These are phyloP conservation scores for Ampelomyces quisqualis DNA, from an alignment of 2,329 filamentous ascomycete species.

Conservation along the genomic window DNA sequence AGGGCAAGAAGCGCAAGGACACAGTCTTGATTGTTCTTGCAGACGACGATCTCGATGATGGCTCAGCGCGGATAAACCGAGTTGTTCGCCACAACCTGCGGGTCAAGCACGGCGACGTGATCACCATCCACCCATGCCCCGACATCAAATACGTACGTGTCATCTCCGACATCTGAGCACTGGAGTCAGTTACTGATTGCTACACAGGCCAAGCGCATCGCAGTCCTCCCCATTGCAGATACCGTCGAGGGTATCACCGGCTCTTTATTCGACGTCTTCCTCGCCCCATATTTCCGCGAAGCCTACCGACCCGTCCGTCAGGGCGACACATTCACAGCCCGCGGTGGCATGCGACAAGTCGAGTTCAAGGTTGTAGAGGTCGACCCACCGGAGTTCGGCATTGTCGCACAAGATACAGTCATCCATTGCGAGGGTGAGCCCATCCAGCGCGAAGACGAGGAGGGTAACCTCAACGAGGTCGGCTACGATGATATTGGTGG, in stretches of 20 bases:
- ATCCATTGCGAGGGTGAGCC: constrained; percentile 98
- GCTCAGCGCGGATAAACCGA: constrained; percentile 95
- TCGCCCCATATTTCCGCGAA: constrained; percentile 98
- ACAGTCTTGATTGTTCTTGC: constrained; percentile 96
- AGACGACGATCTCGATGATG: constrained; percentile 97
- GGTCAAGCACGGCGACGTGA: constrained; percentile 96
- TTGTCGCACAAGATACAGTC: constrained; percentile 96
- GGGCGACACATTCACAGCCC: constrained; percentile 95
- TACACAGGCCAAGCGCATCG: constrained; percentile 90
- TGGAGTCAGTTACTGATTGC: constrained; percentile 21
- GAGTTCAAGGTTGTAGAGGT: constrained; percentile 99
- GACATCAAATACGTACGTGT: constrained; percentile 98
- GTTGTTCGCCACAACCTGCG: constrained; percentile 97
- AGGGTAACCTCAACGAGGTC: constrained; percentile 98
- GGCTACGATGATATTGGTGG: constrained; percentile 99
- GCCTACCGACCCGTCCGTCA: constrained; percentile 96
- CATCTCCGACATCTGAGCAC: neutral
- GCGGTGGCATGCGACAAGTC: constrained; percentile 97
- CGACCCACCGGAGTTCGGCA: constrained; percentile 96
- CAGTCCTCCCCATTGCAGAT: constrained; percentile 95
- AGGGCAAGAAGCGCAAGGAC: constrained; percentile 99
- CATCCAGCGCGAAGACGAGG: constrained; percentile 97
- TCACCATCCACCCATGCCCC: constrained; percentile 95
- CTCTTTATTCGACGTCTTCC: constrained; percentile 97
- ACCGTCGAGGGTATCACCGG: constrained; percentile 97